Evolutionary conservation across 202 grass and related monocot species (phyloP).

Genomic region (Zizania palustris): DNA sequence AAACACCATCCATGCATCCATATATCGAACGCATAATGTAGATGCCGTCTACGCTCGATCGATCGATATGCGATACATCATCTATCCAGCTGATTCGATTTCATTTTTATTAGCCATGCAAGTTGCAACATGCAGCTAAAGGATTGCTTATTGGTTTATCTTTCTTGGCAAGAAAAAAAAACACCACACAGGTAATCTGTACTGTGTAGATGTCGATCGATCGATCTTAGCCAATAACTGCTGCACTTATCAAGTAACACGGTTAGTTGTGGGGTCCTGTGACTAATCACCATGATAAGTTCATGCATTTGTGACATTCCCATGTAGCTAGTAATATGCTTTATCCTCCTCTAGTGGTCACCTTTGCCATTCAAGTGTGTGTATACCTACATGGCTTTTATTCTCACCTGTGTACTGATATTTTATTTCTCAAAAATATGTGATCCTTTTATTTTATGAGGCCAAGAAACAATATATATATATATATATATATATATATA

Average conservation of each 20-base stretch:
- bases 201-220: background rate
- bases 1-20: background rate
- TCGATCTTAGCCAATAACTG: conserved; percentile 52
- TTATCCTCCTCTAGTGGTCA: background rate
- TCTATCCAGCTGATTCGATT: too few species aligned
- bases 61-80: too few species aligned
- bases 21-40: too few species aligned
- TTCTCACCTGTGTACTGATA: background rate
- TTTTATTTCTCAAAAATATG: background rate
- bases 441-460: background rate
- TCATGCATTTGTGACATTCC: background rate
- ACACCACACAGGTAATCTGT: conserved; percentile 14
- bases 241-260: conserved; percentile 45
- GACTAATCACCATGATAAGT: conserved; percentile 29
- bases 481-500: background rate
- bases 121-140: too few species aligned
- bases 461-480: background rate
- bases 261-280: conserved; percentile 36
- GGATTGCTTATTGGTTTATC: too few species aligned
- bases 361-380: background rate
- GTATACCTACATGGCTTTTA: background rate
- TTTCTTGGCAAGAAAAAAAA: background rate
- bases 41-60: too few species aligned
- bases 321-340: too few species aligned
- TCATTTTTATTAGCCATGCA: too few species aligned